These are phyloP conservation scores for Aspergillus niger DNA, from an alignment of 2,329 filamentous ascomycete species.

Conservation along the genomic window DNA sequence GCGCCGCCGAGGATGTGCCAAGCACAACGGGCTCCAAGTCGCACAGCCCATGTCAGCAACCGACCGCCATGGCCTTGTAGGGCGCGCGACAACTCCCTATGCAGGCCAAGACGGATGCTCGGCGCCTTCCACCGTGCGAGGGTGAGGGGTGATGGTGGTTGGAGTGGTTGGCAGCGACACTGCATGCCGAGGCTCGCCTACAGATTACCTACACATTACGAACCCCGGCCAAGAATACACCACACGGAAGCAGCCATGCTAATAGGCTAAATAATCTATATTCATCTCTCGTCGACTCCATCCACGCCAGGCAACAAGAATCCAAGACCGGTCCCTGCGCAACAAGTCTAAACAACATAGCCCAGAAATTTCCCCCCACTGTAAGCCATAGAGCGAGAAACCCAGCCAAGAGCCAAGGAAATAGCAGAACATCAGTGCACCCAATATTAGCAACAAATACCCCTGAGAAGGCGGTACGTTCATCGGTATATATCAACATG, in stretches of 20 bases:
- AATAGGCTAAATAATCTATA: not conserved
- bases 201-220: not conserved
- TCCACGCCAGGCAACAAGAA: conserved; percentile 1
- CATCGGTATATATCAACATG: conserved; percentile 5
- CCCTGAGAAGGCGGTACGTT: conserved; percentile 1
- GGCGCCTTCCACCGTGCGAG: not conserved
- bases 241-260: not conserved
- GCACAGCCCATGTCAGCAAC: not conserved
- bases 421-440: not conserved
- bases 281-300: conserved; percentile 2
- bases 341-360: not conserved
- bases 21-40: not conserved
- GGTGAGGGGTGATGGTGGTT: not conserved
- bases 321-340: not conserved
- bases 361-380: not conserved
- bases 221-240: not conserved
- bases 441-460: conserved; percentile 3
- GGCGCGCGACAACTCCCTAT: not conserved
- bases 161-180: not conserved
- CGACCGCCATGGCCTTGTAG: not conserved
- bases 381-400: not conserved
- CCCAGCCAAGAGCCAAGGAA: not conserved
- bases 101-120: not conserved
- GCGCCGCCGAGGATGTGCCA: not conserved
- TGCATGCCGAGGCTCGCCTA: not conserved